phyloP scores from a whole-genome alignment of 1,139 yeast genomes.

The Diutina catenulata region DNA sequence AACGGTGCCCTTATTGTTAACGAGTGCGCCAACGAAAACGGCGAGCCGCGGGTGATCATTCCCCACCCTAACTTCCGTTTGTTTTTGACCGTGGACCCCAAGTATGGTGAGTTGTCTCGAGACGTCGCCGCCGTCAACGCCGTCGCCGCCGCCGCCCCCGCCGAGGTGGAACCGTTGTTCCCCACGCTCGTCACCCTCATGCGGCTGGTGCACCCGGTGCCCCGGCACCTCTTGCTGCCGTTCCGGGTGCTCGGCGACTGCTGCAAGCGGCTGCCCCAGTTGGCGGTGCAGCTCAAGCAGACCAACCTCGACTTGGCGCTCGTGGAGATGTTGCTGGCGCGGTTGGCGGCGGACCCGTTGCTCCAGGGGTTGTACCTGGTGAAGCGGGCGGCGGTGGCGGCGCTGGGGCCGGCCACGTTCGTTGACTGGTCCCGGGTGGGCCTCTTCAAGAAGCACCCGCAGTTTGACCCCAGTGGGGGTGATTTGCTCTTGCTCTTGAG shows the following conservation, averaged over 20 bases:
- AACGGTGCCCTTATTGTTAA: conserved; percentile 77
- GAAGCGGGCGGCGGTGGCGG: not conserved
- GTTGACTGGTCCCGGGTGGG: too few relatives aligned
- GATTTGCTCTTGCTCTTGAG: not conserved
- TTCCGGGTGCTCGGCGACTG: not conserved
- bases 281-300: not conserved
- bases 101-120: conserved; percentile 86
- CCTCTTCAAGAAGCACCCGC: not conserved
- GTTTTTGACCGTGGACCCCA: conserved; percentile 84
- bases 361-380: not conserved
- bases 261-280: not conserved
- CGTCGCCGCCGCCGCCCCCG: too few relatives aligned
- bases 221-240: not conserved
- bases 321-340: conserved; percentile 1
- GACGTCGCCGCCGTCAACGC: too few relatives aligned
- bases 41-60: conserved; percentile 61
- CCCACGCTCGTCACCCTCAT: not conserved
- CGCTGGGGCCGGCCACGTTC: too few relatives aligned
- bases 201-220: not conserved
- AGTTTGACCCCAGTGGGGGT: not conserved
- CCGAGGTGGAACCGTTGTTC: not conserved
- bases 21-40: conserved; percentile 75
- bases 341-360: not conserved
- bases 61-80: conserved; percentile 85
- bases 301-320: not conserved